Base-by-base conservation (phyloP, 768 basidiomycete species). In the Calocera viscosa region DNA sequence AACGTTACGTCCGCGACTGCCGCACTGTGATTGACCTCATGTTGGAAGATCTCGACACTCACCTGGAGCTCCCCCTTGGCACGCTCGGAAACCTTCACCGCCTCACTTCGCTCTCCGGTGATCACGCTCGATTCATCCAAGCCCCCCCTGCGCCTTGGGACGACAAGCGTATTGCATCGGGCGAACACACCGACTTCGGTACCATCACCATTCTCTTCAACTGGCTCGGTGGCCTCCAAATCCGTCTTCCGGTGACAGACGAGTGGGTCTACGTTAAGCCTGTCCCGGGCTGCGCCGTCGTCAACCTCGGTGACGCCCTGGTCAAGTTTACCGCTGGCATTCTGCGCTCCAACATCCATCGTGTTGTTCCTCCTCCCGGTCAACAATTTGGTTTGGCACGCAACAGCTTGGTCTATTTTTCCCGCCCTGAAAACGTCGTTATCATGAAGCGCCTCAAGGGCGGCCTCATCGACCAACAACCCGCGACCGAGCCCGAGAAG, bases 381-480 rank as follows among this genome's bases (percentile, higher is more conserved):
- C 68, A 74, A 1, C 88, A 90, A 73, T 75, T 75, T 1, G 72
- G 76, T 7, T 73, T 78, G 33, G 82, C 82, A 35, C 80, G 87
- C 10, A 87, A 84, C 82, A 88, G 87, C 2, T 75, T 88, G 12
- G 86, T 86, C 0, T 89, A 82, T 74, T 88, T 89, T 75, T 84
- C 81, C 0, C 79, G 88, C 24, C 86, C 86, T 0, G 82, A 81
- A 8, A 80, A 86, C 71, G 78, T 78, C 1, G 76, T 80, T 40
- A 67, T 79, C 0, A 80, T 88, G 12, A 80, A 78, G 7, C 81
- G 86, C 1, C 75, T 87, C 12, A 69, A 66, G 26, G 70, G 70
- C 14, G 70, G 70, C 10, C 26, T 71, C 19, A 68, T 71, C 28
- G 70, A 71, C 34, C 65, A 34, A 11, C 70, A 71, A 39, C 70